Evolutionary conservation across 768 basidiomycete genomes (phyloP), one percentile per base, ranked within the genome.

Genomic region (Jaapia argillacea): DNA sequence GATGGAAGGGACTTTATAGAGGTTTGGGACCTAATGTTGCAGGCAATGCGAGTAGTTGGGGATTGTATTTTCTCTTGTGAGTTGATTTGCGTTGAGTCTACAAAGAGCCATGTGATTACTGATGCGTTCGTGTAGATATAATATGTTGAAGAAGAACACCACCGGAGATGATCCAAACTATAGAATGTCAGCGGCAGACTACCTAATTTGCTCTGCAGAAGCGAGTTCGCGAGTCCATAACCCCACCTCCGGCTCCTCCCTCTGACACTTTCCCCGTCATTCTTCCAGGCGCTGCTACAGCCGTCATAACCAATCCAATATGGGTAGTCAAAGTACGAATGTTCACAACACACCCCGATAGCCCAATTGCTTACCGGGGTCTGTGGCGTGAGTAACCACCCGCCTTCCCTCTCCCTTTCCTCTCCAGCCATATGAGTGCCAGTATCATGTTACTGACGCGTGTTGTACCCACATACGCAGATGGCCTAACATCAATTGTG

Each of bases 251-350:
- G 5, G 21, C 27, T 43, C 42, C 31, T 31, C 36, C 41, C 36
- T 33, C 44, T 45, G 40, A 36, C 24, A 21, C 42, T 25, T 46
- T 47, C 44, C 43, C 60, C 42, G 50, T 45, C 28, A 33, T 42
- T 27, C 24, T 12, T 49, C 42, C 45, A 98, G 94, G 94, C 67
- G 87, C 93, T 10, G 80, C 79, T 14, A 96, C 93, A 3, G 92
- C 96, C 1, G 67, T 98, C 54, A 73, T 96, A 58, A 99, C 94
- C 5, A 98, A 99, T 61, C 96, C 94, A 0, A 79, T 97, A 52
- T 98, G 94, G 94, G 85, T 98, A 12, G 85, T 98, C 44, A 87
- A 94, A 67, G 93, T 96, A 6, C 79, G 96, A 47, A 92, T 97
- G 81, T 99, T 96, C 58, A 90, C 92, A 1, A 84, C 91, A 1